Percentiles rank a stretch among this genome's conserved stretches.
phyloP scores from a whole-genome alignment of 306 rosid genomes.

The Clitoria ternatea region DNA sequence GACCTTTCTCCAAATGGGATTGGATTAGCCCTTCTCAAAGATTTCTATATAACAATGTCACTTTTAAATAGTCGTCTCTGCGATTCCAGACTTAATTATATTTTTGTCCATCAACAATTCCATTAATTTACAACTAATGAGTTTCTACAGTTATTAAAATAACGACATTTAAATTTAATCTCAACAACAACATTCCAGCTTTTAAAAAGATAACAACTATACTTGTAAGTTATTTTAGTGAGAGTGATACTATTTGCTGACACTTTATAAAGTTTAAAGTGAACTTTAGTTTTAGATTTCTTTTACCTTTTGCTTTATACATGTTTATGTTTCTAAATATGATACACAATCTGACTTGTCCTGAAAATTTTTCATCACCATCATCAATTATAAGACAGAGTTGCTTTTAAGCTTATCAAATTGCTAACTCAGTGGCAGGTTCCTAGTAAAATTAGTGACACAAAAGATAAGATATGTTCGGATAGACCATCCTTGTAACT shows the following conservation, averaged over 20 bases:
- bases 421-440: neutral
- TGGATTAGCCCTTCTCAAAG: no score
- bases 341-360: constrained; percentile 7
- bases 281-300: constrained; percentile 12
- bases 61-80: no score
- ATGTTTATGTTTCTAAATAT: constrained; percentile 4
- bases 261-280: constrained; percentile 18
- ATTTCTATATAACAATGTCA: no score
- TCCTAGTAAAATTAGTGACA: constrained; percentile 1
- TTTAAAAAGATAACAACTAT: neutral
- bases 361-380: neutral
- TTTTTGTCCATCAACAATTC: neutral
- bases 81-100: no score
- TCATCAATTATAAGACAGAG: neutral
- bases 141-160: neutral
- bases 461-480: neutral
- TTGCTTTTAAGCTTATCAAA: neutral
- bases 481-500: neutral
- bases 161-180: neutral
- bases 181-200: neutral
- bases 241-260: neutral
- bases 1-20: no score
- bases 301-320: constrained; percentile 22
- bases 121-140: neutral
- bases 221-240: neutral